Evolutionary conservation across 192 early-diverging fungal genomes (phyloP).

Genomic region (Kappamyces sp.): DNA sequence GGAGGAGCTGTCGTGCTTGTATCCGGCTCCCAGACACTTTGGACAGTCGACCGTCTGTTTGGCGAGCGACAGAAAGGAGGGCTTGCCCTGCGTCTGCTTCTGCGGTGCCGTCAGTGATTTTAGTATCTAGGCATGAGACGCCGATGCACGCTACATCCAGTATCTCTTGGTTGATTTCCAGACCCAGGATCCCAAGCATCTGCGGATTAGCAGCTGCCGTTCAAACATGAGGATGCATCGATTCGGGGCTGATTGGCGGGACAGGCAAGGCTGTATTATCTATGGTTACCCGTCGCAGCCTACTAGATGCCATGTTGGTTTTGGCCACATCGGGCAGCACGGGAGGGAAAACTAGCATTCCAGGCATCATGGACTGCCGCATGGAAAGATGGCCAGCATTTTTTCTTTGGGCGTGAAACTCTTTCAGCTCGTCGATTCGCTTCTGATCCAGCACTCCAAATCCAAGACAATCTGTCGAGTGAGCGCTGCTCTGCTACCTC

Average conservation of each 20-base stretch:
- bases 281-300: too few relatives aligned
- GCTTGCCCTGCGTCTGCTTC: background rate
- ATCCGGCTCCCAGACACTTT: slow-evolving; percentile 18
- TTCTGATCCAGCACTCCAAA: slow-evolving; percentile 11
- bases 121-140: too few relatives aligned
- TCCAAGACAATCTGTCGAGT: slow-evolving; percentile 3
- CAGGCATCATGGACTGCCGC: background rate
- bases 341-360: slow-evolving; percentile 5
- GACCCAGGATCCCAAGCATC: slow-evolving; percentile 1
- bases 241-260: too few relatives aligned
- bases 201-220: slow-evolving; percentile 2
- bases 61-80: background rate
- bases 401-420: background rate
- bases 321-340: background rate
- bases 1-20: slow-evolving; percentile 25
- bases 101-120: background rate
- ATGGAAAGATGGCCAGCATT: background rate
- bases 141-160: too few relatives aligned
- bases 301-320: too few relatives aligned
- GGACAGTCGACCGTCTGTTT: slow-evolving; percentile 1
- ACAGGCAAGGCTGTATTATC: too few relatives aligned
- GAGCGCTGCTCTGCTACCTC: background rate
- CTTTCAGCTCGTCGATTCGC: slow-evolving; percentile 5
- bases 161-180: too few relatives aligned
- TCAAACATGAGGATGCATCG: too few relatives aligned